Base-by-base conservation (phyloP, 2,329 filamentous ascomycete genomes). In the Calcarisporium arbuscula region DNA sequence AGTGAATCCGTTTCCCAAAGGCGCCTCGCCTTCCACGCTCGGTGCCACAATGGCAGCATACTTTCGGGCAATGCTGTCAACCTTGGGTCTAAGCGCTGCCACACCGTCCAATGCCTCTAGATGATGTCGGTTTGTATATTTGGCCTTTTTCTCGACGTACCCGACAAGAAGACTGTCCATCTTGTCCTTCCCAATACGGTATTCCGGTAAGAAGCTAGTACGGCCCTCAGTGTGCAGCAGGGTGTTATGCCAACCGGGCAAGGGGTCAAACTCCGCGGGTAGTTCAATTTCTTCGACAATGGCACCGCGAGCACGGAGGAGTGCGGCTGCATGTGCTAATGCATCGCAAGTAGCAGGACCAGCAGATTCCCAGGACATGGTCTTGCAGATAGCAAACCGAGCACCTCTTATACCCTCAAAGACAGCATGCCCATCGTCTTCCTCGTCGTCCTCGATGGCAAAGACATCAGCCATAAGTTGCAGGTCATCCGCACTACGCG, bases 21-120 rank as follows among this genome's bases (percentile, higher is more conserved):
- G 76, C 0, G 78, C 78, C 43, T 78, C 77, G 35, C 77, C 79
- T 0, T 67, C 47, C 0, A 70, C 72, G 44, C 75, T 80, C 0
- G 78, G 77, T 0, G 67, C 70, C 8, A 83, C 43, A 0, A 82
- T 60, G 0, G 72, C 74, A 11, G 63, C 67, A 39, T 78, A 82
- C 12, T 54, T 49, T 1, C 54, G 53, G 0, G 67, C 63, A 5
- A 81, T 62, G 2, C 52, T 57, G 44, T 82, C 78, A 5, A 74
- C 65, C 14, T 64, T 57, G 0, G 75, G 73, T 19, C 78, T 56
- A 12, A 77, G 56, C 1, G 61, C 60, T 0, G 74, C 71, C 14
- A 74, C 64, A 1, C 59, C 57, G 42, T 82, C 77, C 27, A 73
- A 47, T 0, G 74, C 72, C 7, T 70, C 60, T 0, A 79, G 48